These are phyloP conservation scores for Sporothrix phasma DNA, from an alignment of 2,329 filamentous ascomycete species.

Conservation along the genomic window DNA sequence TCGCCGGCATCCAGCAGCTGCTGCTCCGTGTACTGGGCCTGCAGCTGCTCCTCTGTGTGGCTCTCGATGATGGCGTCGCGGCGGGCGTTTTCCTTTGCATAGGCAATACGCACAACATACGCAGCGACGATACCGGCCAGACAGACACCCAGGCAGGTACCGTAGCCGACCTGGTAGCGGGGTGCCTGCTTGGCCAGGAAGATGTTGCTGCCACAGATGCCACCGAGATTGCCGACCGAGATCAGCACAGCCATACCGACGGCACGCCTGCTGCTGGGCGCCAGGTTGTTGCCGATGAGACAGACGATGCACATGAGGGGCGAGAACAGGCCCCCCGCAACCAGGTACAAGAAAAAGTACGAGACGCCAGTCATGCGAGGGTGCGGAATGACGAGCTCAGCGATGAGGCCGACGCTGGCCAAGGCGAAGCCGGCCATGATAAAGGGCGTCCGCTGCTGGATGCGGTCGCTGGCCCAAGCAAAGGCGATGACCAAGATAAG, in stretches of 20 bases:
- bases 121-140: background rate
- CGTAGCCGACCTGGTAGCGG: conserved; percentile 29
- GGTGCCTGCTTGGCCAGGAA: conserved; percentile 28
- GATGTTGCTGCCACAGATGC: conserved; percentile 29
- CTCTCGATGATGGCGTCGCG: conserved; percentile 10
- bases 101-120: conserved; percentile 4
- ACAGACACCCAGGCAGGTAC: conserved; percentile 16
- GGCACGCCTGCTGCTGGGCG: conserved; percentile 36
- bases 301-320: conserved; percentile 38
- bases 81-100: conserved; percentile 11
- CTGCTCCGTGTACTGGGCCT: background rate
- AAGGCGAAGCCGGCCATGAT: conserved; percentile 4
- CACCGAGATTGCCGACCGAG: conserved; percentile 47
- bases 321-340: conserved; percentile 38
- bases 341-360: conserved; percentile 27
- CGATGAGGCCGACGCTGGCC: conserved; percentile 8
- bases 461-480: conserved; percentile 8
- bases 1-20: background rate
- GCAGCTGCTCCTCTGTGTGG: background rate
- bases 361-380: conserved; percentile 26
- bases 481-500: conserved; percentile 21
- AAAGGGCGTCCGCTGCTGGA: conserved; percentile 1
- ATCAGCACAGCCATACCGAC: conserved; percentile 58
- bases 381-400: conserved; percentile 5
- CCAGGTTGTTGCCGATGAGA: conserved; percentile 43